Percentiles rank a stretch among this genome's conserved stretches.
These are phyloP conservation scores for Saturnispora halmiae DNA, from an alignment of 805 yeast species.

Conservation along the genomic window DNA sequence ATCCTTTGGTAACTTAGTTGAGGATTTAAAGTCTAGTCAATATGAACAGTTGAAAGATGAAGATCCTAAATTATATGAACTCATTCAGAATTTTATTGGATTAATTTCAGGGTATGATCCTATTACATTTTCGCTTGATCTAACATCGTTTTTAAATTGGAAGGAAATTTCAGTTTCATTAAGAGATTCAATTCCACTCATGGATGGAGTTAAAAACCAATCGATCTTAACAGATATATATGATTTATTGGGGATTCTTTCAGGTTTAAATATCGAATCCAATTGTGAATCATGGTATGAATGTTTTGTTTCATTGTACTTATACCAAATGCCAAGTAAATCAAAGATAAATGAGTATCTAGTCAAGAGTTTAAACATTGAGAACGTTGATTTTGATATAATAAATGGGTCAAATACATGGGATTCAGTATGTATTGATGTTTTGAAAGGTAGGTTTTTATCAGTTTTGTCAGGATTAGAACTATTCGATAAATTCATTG, in stretches of 20 bases:
- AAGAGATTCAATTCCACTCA: constrained; percentile 32
- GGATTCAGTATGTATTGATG: constrained; percentile 48
- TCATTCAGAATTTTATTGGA: constrained; percentile 34
- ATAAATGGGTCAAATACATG: constrained; percentile 35
- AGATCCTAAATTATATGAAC: constrained; percentile 26
- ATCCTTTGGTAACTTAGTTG: constrained; percentile 44
- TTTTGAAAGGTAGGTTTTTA: constrained; percentile 47
- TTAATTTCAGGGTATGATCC: constrained; percentile 34
- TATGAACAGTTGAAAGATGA: constrained; percentile 31
- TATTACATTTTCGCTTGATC: constrained; percentile 28
- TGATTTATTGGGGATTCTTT: constrained; percentile 35
- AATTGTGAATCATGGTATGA: constrained; percentile 63
- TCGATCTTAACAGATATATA: constrained; percentile 31
- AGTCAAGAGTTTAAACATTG: constrained; percentile 24
- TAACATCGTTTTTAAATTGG: constrained; percentile 40
- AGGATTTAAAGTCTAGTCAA: constrained; percentile 37
- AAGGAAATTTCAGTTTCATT: constrained; percentile 41
- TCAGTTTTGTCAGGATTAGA: constrained; percentile 52
- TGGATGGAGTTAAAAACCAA: constrained; percentile 21
- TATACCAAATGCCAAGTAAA: constrained; percentile 51
- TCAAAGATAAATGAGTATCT: constrained; percentile 36
- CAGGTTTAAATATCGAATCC: constrained; percentile 43
- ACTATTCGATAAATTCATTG: constrained; percentile 50
- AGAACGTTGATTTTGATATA: constrained; percentile 19
- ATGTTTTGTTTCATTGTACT: constrained; percentile 31